Base-by-base conservation (phyloP, 352 stramenopile genomes). In the Pelagophyceae sp. region DNA sequence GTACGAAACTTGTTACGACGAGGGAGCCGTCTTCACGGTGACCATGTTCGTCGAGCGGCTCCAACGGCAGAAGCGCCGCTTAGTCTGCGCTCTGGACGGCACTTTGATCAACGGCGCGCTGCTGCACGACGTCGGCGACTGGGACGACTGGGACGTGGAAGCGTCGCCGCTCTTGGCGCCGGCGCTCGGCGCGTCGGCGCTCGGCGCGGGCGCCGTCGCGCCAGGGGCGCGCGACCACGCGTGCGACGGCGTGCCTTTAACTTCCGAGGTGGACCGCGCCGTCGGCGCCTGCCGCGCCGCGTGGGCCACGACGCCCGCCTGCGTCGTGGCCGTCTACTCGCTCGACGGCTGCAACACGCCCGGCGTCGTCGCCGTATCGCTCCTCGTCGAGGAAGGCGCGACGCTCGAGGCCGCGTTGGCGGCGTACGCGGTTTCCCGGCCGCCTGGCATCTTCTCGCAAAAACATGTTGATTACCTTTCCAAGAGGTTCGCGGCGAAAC, bases 131-230 rank as follows among this genome's bases (percentile, higher is more conserved):
- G 38, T 17, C 5, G 1, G 23, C 15, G 67, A 74, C 2, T 74
- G 67, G 67, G 67, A 74, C 35, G 67, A 74, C 35, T 74, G 67
- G 67, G 67, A 74, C 38, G 67, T 54, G 35, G n/a, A n/a, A n/a
- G n/a, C n/a, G n/a, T n/a, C n/a, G n/a, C 3, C 29, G 11, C 61
- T 23, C 33, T n/a, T n/a, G n/a, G n/a, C n/a, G n/a, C n/a, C n/a
- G n/a, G n/a, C n/a, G n/a, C n/a, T n/a, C n/a, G n/a, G n/a, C n/a
- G 33, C 29, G 3, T 3, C 37, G 33, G 15, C 38, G 3, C 11
- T 3, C 29, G 33, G 5, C n/a, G 15, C 5, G n/a, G 15, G 29
- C 29, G 29, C 15, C 29, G n/a, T 15, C n/a, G 29, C 29, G 3
- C n/a, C n/a, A n/a, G n/a, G n/a, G n/a, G 61, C 6, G 3, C n/a